Evolutionary conservation across 495 filamentous ascomycete species (phyloP).

Genomic region (Jackrogersella multiformis): DNA sequence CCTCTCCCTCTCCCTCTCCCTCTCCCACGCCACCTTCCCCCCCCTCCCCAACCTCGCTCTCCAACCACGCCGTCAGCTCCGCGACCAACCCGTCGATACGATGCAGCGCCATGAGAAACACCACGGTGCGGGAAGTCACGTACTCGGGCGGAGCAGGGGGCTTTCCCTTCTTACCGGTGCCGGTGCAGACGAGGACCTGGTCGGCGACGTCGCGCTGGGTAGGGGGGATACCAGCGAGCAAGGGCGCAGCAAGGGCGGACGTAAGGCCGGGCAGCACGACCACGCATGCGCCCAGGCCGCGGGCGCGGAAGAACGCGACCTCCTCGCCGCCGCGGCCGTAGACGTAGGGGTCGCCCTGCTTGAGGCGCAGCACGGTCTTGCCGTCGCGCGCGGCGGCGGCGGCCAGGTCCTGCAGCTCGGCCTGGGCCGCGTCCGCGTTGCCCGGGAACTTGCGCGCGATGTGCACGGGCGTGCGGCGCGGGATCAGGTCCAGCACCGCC

Average conservation of each 20-base stretch:
- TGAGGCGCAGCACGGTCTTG: conserved; percentile 83
- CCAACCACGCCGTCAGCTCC: conserved; percentile 62
- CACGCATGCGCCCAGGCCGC: conserved; percentile 68
- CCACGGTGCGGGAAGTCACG: conserved; percentile 78
- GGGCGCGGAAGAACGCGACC: conserved; percentile 78
- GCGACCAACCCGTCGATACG: conserved; percentile 75
- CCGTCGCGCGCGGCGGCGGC: conserved; percentile 76
- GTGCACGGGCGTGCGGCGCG: conserved; percentile 85
- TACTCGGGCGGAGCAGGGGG: conserved; percentile 82
- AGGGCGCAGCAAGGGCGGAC: conserved; percentile 81
- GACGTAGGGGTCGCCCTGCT: conserved; percentile 96
- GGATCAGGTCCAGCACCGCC: conserved; percentile 86
- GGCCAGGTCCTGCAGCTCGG: conserved; percentile 85
- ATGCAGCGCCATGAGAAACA: conserved; percentile 97
- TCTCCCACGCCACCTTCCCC: conserved; percentile 45
- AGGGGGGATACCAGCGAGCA: conserved; percentile 87
- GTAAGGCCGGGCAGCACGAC: conserved; percentile 90
- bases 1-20: conserved; percentile 17
- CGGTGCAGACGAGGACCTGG: conserved; percentile 92
- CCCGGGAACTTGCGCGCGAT: conserved; percentile 98
- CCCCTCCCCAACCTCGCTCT: conserved; percentile 46
- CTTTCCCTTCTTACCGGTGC: conserved; percentile 91
- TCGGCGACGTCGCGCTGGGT: conserved; percentile 92
- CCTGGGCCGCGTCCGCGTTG: conserved; percentile 92
- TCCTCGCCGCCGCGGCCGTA: conserved; percentile 96